Base-by-base conservation (phyloP, 768 basidiomycete genomes). In the Tylopilus plumbeoviolaceoides region DNA sequence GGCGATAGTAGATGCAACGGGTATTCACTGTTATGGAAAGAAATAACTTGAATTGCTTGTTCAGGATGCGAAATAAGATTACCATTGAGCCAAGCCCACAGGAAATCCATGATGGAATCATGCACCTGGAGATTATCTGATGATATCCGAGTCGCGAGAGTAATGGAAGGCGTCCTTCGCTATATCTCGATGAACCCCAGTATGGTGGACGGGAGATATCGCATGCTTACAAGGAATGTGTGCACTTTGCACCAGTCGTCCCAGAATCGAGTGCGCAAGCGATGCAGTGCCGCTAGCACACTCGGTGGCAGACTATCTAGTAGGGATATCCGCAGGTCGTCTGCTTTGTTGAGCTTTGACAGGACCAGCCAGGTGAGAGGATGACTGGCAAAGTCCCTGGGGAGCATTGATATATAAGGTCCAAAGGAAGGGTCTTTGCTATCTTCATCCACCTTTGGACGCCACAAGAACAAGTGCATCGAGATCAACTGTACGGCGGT, bases 71-170 rank as follows among this genome's bases (percentile, higher is more conserved):
- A 53, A 31, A n/a, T 31, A 44, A 49, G 46, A 38, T 53, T 59
- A 89, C 94, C 91, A 63, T 85, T 95, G 10, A 98, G 76, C 94
- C 95, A 98, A 1, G 81, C 92, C 92, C 95, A 97, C 4, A 91
- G 66, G 58, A 82, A 90, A 59, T 84, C 78, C 54, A 58, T 54
- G 25, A 51, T 38, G 14, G 42, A 30, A 46, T 50, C 51, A n/a
- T 18, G 27, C 33, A 48, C n/a, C 31, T 67, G 44, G 8, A 54
- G 39, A 41, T 5, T 25, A 10, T 20, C 30, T 11, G 28, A 39
- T 4, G 46, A 11, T 5, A 27, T n/a, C 20, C 40, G 54, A 39
- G 11, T 17, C 20, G 7, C 14, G 21, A 15, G 8, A 17, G 48
- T 17, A 18, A 54, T 31, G 8, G 39, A 54, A 15, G 60, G 36